phyloP scores from a whole-genome alignment of 2,329 filamentous ascomycete species.

The Canariomyces notabilis region DNA sequence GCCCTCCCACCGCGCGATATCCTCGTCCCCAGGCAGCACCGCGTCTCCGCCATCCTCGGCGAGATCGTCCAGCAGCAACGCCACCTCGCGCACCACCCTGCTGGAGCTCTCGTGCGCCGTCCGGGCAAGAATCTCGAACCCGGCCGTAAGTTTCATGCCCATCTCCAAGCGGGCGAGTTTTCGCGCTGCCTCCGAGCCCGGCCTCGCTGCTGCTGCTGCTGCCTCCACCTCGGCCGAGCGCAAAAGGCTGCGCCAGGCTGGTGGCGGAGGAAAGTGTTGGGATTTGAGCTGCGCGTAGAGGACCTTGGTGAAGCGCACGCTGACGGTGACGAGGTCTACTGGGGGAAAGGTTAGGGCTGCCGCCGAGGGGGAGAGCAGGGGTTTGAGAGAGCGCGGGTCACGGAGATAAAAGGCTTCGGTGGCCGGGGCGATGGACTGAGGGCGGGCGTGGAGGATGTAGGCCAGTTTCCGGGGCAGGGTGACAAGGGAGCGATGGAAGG shows the following conservation, averaged over 20 bases:
- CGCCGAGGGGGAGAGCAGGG: conserved; percentile 53
- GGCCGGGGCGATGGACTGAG: conserved; percentile 73
- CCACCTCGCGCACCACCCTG: conserved; percentile 67
- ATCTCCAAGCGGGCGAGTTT: conserved; percentile 50
- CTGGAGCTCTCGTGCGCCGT: conserved; percentile 65
- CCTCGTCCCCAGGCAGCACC: conserved; percentile 62
- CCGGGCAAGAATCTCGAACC: conserved; percentile 79
- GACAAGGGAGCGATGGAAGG: conserved; percentile 69
- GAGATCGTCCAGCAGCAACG: conserved; percentile 70
- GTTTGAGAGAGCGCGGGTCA: conserved; percentile 70
- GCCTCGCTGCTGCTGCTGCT: conserved; percentile 11
- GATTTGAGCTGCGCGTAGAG: conserved; percentile 87
- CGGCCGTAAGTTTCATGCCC: conserved; percentile 86
- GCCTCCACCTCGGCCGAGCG: conserved; percentile 26
- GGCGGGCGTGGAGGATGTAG: conserved; percentile 68
- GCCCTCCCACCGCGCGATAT: conserved; percentile 67
- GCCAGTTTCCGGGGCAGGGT: conserved; percentile 79
- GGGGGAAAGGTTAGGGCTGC: conserved; percentile 63
- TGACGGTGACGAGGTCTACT: conserved; percentile 71
- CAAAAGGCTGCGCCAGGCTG: conserved; percentile 42
- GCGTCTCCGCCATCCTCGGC: conserved; percentile 62
- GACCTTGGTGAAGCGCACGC: conserved; percentile 78
- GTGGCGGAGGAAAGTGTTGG: conserved; percentile 70
- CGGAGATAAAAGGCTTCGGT: conserved; percentile 90
- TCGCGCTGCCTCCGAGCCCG: conserved; percentile 22